Conservation (phyloP, 1,139 yeast species). For the Meyerozyma elateridarum region DNA sequence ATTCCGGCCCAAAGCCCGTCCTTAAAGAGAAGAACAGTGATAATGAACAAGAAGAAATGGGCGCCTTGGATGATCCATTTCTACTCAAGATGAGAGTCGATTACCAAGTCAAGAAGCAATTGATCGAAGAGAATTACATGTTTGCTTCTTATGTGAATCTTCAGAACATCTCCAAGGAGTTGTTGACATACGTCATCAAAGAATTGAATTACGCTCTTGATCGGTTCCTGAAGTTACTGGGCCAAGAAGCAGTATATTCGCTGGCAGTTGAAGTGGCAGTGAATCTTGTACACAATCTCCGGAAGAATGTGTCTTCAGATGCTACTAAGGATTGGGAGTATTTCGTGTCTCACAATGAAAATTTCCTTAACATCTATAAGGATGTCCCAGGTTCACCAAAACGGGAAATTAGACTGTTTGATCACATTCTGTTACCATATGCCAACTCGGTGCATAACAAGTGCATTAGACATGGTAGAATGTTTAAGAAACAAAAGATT, state of each 20-base stretch:
- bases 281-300: conserved; percentile 13
- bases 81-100: conserved; percentile 38
- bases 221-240: conserved; percentile 28
- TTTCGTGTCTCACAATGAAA: conserved; percentile 32
- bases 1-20: conserved; percentile 26
- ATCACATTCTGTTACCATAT: conserved; percentile 31
- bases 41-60: conserved; percentile 21
- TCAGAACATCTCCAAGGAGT: conserved; percentile 41
- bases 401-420: conserved; percentile 28
- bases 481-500: conserved; percentile 41
- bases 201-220: conserved; percentile 33
- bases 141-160: conserved; percentile 42
- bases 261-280: conserved; percentile 10
- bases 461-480: conserved; percentile 39
- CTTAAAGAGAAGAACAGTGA: conserved; percentile 23
- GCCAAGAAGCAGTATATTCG: conserved; percentile 18
- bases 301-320: conserved; percentile 6
- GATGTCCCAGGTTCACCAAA: conserved; percentile 22
- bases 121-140: conserved; percentile 40
- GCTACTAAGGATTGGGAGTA: conserved; percentile 32
- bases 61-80: conserved; percentile 39
- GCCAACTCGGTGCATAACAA: conserved; percentile 37
- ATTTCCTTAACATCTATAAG: conserved; percentile 32
- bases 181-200: conserved; percentile 35
- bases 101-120: conserved; percentile 39